Conservation (phyloP, 2,329 filamentous ascomycete genomes). For the Talaromyces albobiverticillius region DNA sequence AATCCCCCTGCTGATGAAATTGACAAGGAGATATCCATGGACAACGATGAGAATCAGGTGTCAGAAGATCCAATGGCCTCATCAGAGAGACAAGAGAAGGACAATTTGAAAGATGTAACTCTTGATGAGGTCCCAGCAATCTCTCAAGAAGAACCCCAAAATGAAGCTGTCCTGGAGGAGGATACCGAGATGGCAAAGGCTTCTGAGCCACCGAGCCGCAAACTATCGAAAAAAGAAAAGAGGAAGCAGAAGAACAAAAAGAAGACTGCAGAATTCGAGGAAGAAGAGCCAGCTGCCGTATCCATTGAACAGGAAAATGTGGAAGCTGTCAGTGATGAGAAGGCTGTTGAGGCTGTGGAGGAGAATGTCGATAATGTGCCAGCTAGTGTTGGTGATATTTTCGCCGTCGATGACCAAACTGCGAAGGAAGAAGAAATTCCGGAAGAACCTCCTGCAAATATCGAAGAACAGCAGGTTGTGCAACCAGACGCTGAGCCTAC, state of each 20-base stretch:
- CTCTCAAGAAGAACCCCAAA: neutral
- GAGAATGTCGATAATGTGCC: neutral
- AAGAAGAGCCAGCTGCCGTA: neutral
- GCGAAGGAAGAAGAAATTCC: neutral
- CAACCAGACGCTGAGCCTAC: neutral
- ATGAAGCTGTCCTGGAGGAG: neutral
- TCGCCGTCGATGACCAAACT: neutral
- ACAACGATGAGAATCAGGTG: neutral
- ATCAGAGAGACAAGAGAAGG: neutral
- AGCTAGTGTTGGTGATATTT: neutral
- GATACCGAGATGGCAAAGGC: neutral
- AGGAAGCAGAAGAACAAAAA: constrained; percentile 26
- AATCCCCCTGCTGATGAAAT: neutral
- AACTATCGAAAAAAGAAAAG: constrained; percentile 24
- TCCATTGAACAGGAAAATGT: neutral
- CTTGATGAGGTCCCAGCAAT: neutral
- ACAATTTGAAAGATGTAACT: neutral
- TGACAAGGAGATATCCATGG: neutral
- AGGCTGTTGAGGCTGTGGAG: neutral
- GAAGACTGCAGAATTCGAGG: constrained; percentile 12
- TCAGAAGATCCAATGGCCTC: neutral
- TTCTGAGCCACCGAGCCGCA: neutral
- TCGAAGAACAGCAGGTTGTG: neutral
- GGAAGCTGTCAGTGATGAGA: neutral
- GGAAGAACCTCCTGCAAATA: neutral